These are phyloP conservation scores for Pyrenophora tritici-repentis DNA, from an alignment of 2,329 filamentous ascomycete species.

Conservation along the genomic window DNA sequence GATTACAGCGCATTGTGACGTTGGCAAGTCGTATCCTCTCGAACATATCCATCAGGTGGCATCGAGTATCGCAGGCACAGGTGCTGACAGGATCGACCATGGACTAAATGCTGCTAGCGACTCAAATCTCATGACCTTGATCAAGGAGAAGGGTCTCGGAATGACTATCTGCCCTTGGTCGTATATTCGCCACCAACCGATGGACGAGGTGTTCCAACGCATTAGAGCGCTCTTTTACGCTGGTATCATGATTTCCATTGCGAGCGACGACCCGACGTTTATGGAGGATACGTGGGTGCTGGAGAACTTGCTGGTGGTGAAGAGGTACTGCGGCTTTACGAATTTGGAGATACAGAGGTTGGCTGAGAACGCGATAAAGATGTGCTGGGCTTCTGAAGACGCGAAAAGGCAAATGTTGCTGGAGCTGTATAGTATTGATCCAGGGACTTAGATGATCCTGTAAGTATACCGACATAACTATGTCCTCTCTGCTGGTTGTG, in stretches of 20 bases:
- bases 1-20: constrained; percentile 58
- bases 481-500: too few relatives aligned
- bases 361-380: constrained; percentile 52
- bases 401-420: constrained; percentile 2
- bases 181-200: constrained; percentile 48
- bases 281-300: constrained; percentile 58
- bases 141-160: constrained; percentile 43
- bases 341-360: constrained; percentile 52
- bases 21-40: constrained; percentile 56
- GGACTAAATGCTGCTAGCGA: constrained; percentile 49
- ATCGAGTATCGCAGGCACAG: constrained; percentile 28
- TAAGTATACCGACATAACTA: too few relatives aligned
- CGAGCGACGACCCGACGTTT: constrained; percentile 54
- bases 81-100: constrained; percentile 51
- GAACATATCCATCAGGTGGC: constrained; percentile 50
- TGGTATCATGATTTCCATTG: constrained; percentile 29
- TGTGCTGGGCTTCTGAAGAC: constrained; percentile 53
- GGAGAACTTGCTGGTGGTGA: constrained; percentile 54
- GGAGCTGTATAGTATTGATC: not conserved
- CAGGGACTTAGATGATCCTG: not conserved
- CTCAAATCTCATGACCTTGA: constrained; percentile 39
- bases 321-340: constrained; percentile 49
- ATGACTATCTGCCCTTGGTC: constrained; percentile 53
- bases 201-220: constrained; percentile 34
- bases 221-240: constrained; percentile 52